Conservation (phyloP, 176 grass and related monocot species). For the Triticum dicoccoides region DNA sequence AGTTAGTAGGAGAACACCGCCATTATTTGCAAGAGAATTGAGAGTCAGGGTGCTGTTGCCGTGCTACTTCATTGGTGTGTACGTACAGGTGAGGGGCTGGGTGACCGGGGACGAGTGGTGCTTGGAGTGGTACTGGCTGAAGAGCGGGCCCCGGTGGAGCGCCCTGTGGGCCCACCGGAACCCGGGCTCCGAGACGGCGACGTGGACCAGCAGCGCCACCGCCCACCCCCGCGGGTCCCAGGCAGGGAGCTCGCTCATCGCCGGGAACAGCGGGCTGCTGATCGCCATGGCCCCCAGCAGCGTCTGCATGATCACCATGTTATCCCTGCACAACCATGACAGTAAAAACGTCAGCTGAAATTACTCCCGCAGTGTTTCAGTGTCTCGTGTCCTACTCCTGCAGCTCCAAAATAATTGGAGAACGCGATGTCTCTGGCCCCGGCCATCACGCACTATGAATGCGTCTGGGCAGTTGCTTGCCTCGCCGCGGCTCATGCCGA, state of each 20-base stretch:
- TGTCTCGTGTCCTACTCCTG: neutral
- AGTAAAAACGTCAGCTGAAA: neutral
- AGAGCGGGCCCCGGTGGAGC: slow-evolving; percentile 55
- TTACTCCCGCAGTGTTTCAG: accelerated
- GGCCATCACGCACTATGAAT: neutral
- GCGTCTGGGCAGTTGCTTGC: neutral
- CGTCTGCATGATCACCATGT: slow-evolving; percentile 74
- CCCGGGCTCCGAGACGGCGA: slow-evolving; percentile 60
- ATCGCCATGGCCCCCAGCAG: slow-evolving; percentile 44
- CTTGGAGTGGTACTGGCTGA: slow-evolving; percentile 51
- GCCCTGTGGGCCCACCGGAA: slow-evolving; percentile 72
- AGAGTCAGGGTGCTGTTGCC: too few species aligned
- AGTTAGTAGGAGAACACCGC: too few species aligned
- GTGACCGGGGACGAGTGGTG: slow-evolving; percentile 72
- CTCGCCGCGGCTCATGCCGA: neutral
- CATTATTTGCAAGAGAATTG: too few species aligned
- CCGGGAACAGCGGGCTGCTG: slow-evolving; percentile 32
- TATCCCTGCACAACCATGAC: slow-evolving; percentile 51
- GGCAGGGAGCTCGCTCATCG: neutral
- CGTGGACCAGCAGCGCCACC: slow-evolving; percentile 53
- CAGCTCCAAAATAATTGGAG: neutral
- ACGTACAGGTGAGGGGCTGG: slow-evolving; percentile 64
- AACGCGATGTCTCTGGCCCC: neutral
- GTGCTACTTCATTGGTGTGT: too few species aligned
- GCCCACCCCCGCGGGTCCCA: slow-evolving; percentile 47